Conservation (phyloP, 805 yeast genomes). For the Candida rishiriensis region DNA sequence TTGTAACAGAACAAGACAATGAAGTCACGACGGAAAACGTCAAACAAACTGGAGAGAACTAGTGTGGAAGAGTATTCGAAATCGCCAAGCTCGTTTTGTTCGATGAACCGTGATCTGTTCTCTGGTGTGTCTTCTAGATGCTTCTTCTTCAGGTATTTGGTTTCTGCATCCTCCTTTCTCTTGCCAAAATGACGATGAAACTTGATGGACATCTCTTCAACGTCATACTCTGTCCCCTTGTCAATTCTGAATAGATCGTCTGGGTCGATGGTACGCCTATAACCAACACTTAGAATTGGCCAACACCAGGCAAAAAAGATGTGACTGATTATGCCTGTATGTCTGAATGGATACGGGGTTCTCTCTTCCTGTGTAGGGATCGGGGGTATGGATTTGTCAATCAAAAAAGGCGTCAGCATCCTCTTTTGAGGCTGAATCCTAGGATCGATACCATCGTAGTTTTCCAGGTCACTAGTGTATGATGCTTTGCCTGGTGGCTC, state of each 20-base stretch:
- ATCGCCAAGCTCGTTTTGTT: constrained; percentile 26
- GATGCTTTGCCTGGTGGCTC: no score
- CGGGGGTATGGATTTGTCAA: constrained; percentile 40
- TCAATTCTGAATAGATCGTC: constrained; percentile 53
- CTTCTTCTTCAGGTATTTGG: constrained; percentile 29
- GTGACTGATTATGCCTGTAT: constrained; percentile 37
- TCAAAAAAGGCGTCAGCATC: constrained; percentile 30
- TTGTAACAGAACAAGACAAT: constrained; percentile 37
- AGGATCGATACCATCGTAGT: constrained; percentile 8
- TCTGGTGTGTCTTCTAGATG: constrained; percentile 29
- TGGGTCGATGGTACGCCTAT: constrained; percentile 64
- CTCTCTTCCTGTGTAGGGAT: constrained; percentile 51
- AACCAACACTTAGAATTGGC: constrained; percentile 63
- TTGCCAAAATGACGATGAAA: constrained; percentile 33
- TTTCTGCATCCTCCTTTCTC: constrained; percentile 29
- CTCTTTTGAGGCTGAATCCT: constrained; percentile 31
- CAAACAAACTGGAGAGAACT: constrained; percentile 43
- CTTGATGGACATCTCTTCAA: constrained; percentile 33
- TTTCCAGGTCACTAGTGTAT: neutral
- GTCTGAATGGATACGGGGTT: constrained; percentile 37
- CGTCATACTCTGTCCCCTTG: constrained; percentile 33
- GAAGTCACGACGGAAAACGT: constrained; percentile 46
- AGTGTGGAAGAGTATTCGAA: constrained; percentile 40
- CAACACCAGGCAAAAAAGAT: constrained; percentile 62
- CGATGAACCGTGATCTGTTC: constrained; percentile 33